These are phyloP conservation scores for Oxytropis ochrocephala DNA, from an alignment of 306 rosid species.

Conservation along the genomic window DNA sequence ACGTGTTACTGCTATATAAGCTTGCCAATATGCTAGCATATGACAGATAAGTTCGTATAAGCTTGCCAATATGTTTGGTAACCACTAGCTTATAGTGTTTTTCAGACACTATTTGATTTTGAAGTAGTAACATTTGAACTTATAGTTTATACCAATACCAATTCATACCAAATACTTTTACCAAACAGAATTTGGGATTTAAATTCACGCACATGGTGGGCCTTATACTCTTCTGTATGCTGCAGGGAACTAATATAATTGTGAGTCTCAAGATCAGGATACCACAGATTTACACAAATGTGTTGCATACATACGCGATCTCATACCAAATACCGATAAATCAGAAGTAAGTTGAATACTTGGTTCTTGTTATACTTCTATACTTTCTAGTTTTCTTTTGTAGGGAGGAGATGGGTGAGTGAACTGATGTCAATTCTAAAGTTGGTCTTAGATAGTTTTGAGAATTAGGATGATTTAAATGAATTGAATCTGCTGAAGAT, in stretches of 20 bases:
- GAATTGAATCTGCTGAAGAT: background rate
- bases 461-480: background rate
- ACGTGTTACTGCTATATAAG: background rate
- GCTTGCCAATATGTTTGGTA: no score
- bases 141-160: no score
- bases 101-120: no score
- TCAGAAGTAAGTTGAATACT: slow-evolving; percentile 51
- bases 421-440: background rate
- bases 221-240: slow-evolving; percentile 25
- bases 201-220: background rate
- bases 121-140: no score
- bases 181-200: no score
- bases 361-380: background rate
- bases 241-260: slow-evolving; percentile 72
- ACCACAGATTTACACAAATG: slow-evolving; percentile 95
- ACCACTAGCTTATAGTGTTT: no score
- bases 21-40: no score
- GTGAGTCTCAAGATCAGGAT: slow-evolving; percentile 88
- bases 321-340: slow-evolving; percentile 34
- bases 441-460: background rate
- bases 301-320: slow-evolving; percentile 48
- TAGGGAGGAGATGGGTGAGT: background rate
- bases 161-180: no score
- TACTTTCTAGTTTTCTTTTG: slow-evolving; percentile 1
- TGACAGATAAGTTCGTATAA: no score